Base-by-base conservation (phyloP, 2,329 filamentous ascomycete genomes). In the Lachnellula arida region DNA sequence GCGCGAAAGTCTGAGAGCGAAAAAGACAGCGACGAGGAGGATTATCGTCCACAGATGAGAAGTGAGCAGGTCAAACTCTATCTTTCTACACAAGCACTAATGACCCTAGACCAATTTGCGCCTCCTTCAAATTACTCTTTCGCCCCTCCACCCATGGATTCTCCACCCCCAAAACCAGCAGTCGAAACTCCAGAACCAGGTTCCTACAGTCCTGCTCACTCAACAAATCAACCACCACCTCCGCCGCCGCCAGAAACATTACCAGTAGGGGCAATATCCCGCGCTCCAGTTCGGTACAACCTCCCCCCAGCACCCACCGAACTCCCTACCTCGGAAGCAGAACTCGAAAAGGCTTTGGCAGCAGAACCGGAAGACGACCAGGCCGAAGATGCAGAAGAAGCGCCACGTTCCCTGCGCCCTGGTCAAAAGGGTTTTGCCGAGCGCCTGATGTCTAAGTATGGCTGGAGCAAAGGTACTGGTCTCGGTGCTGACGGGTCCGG, bases 371-470 rank as follows among this genome's bases (percentile, higher is more conserved):
- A 71, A 63, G 54, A 73, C 61, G 37, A 68, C 66, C 23, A 60
- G 25, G 63, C 66, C 28, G 65, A 62, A 19, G 63, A 67, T 35
- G 49, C 57, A 35, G 72, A 73, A 57, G 71, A 73, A 40, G 66
- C 71, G 19, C 72, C 77, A 34, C 81, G 82, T 39, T 86, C 86
- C 43, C 82, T 76, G 55, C 84, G 86, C 2, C 91, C 91, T 0
- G 90, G 91, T 15, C 89, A 96, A 71, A 82, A 85, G 61, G 89
- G 87, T 51, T 96, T 96, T 71, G 94, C 91, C 0, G 84, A 91
- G 63, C 87, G 91, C 35, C 81, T 97, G 54, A 91, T 99, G 84
- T 82, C 84, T 59, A 97, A 97, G 70, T 94, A 96, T 74, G 94
- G 94, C 54, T 97, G 92, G 89, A 87, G 85, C 37, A 87, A 92